These are phyloP conservation scores for Rhynchosporium secalis DNA, from an alignment of 2,329 filamentous ascomycete species.

Conservation along the genomic window DNA sequence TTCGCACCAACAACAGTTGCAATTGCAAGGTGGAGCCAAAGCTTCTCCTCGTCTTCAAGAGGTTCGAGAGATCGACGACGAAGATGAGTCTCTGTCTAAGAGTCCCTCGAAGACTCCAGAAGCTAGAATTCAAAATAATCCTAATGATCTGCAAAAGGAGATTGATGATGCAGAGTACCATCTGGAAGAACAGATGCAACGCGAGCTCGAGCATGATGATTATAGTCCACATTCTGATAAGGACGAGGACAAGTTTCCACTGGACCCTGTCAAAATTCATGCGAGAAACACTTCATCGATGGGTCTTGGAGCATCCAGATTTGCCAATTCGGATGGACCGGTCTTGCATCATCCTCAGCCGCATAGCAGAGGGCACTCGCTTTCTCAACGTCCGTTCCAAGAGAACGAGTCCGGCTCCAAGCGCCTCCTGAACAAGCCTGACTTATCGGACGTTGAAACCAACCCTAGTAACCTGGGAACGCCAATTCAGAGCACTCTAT, in stretches of 20 bases:
- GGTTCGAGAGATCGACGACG: conserved; percentile 67
- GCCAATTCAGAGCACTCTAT: conserved; percentile 53
- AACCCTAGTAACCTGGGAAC: conserved; percentile 73
- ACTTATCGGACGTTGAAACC: conserved; percentile 68
- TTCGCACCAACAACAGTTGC: conserved; percentile 47
- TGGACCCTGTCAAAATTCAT: conserved; percentile 24
- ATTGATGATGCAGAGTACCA: conserved; percentile 86
- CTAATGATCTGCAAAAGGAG: conserved; percentile 77
- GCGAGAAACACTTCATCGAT: conserved; percentile 31
- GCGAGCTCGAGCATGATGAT: conserved; percentile 76
- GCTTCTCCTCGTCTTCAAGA: conserved; percentile 67
- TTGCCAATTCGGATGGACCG: conserved; percentile 52
- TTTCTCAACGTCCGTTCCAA: conserved; percentile 65
- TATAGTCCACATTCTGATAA: conserved; percentile 61
- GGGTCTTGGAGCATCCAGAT: conserved; percentile 43
- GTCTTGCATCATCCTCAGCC: conserved; percentile 71
- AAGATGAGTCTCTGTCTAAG: conserved; percentile 52
- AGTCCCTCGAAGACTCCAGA: conserved; percentile 57
- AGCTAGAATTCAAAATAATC: conserved; percentile 66
- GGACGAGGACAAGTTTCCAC: conserved; percentile 31
- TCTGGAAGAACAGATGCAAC: conserved; percentile 74
- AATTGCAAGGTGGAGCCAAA: conserved; percentile 44
- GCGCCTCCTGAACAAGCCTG: conserved; percentile 40
- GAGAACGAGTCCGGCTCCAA: conserved; percentile 49
- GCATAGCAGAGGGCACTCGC: conserved; percentile 71